These are phyloP conservation scores for Hermanozyma aechmeae DNA, from an alignment of 805 yeast species.

Conservation along the genomic window DNA sequence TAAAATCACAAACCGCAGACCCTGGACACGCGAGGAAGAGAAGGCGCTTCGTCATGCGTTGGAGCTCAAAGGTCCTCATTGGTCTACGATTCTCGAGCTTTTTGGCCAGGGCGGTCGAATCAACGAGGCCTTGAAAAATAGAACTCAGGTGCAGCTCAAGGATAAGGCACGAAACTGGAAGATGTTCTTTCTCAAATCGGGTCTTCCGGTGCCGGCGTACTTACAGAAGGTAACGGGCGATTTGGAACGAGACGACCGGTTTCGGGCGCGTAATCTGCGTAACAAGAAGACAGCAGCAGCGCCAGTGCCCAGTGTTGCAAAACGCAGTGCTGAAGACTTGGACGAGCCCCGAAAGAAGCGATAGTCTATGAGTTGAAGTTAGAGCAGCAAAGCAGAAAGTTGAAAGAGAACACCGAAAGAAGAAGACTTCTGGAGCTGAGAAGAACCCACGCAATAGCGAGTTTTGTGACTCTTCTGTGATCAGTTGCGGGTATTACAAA, in stretches of 20 bases:
- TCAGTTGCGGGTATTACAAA: too few relatives aligned
- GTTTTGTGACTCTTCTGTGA: too few relatives aligned
- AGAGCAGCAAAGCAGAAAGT: not conserved
- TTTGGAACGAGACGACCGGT: constrained; percentile 44
- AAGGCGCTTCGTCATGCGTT: constrained; percentile 74
- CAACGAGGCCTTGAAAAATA: constrained; percentile 73
- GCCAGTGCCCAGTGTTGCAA: constrained; percentile 20
- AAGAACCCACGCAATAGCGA: too few relatives aligned
- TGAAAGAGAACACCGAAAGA: not conserved
- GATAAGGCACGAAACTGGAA: constrained; percentile 97
- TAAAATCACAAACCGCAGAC: constrained; percentile 38
- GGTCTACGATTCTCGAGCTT: constrained; percentile 86
- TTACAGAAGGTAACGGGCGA: constrained; percentile 84
- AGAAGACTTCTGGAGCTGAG: too few relatives aligned
- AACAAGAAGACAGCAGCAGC: constrained; percentile 31
- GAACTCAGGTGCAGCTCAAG: constrained; percentile 87
- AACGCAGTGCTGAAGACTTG: constrained; percentile 1
- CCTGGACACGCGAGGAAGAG: constrained; percentile 89
- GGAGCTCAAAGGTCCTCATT: constrained; percentile 79
- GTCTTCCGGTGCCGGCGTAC: constrained; percentile 71
- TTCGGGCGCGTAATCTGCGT: constrained; percentile 19
- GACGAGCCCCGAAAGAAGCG: not conserved
- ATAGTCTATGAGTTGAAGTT: too few relatives aligned
- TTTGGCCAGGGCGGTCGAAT: constrained; percentile 91
- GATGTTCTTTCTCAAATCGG: constrained; percentile 69